Base-by-base conservation (phyloP, 805 yeast species). In the Wickerhamiella vanderwaltii region DNA sequence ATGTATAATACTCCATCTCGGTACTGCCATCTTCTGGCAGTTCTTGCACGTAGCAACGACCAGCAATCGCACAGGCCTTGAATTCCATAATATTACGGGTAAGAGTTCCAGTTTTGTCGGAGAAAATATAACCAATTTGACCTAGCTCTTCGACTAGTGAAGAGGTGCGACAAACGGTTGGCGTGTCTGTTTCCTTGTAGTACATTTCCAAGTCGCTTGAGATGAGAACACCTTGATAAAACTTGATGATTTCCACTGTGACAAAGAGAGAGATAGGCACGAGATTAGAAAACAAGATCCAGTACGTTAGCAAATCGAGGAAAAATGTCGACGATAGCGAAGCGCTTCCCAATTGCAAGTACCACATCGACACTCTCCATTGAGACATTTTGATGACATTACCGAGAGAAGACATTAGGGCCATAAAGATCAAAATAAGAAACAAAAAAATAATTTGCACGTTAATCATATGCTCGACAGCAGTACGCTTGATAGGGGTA, bases 231-330 rank as follows among this genome's bases (percentile, higher is more conserved):
- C 96, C 98, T 60, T 88, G 97, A 59, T 88, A 87, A 59, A 81
- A 93, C 58, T 91, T 91, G 65, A 91, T 86, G 49, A 88, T 69
- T 61, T 91, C 99, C 26, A 91, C 94, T 0, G 98, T 91, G 11
- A 91, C 99, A 55, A 91, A 91, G 53, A 88, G 66, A 1, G 95
- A 85, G 55, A 91, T 91, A 3, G 99, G 99, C n/a, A 91, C 98
- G 63, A 91, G 68, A 57, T 91, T 91, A 1, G 98, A 91, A 54
- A 82, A 93, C 42, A 91, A 63, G 64, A 91, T 87, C 98, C 99
- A 91, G 56, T 79, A 91, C 0, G 98, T 93, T 47, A 91, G 68
- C 28, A 91, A 59, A 59, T 88, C 95, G 49, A 75, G 74, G 63
- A 93, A 91, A 54, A 91, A 91, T 28, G 82, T 63, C 6, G 72